Evolutionary conservation across 768 basidiomycete genomes (phyloP).

Genomic region (Tricholoma hemisulphureum): DNA sequence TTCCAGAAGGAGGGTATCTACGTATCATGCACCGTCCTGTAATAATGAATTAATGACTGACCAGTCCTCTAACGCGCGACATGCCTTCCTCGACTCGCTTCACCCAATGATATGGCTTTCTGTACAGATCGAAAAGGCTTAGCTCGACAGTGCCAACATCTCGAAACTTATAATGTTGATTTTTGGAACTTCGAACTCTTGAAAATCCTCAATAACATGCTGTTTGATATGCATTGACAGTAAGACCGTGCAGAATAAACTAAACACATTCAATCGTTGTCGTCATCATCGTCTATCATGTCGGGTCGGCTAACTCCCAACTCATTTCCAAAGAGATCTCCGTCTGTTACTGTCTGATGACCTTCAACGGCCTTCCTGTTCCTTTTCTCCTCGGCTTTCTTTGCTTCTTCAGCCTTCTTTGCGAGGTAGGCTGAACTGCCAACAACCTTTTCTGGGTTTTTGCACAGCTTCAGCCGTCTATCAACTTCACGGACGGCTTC

Average conservation of each 20-base stretch:
- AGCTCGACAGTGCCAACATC: too few species aligned
- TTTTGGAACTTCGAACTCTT: too few species aligned
- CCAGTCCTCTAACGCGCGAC: too few species aligned
- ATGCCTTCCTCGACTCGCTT: too few species aligned
- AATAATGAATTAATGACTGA: too few species aligned
- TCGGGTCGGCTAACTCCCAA: conserved; percentile 36
- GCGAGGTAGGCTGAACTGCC: conserved; percentile 82
- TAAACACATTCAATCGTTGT: conserved; percentile 32
- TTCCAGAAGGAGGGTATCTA: too few species aligned
- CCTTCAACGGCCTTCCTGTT: conserved; percentile 55
- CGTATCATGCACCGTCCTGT: too few species aligned
- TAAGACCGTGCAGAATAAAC: neutral
- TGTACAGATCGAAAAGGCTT: too few species aligned
- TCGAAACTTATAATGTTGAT: too few species aligned
- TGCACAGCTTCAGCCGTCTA: conserved; percentile 79
- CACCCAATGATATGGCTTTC: too few species aligned
- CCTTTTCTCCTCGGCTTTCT: conserved; percentile 66
- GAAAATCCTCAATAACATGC: too few species aligned
- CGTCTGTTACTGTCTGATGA: conserved; percentile 44
- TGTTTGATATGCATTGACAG: too few species aligned
- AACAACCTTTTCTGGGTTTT: conserved; percentile 93
- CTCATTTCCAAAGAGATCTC: conserved; percentile 72
- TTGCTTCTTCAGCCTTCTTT: conserved; percentile 71
- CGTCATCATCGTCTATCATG: conserved; percentile 60
- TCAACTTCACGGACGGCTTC: conserved; percentile 89